These are phyloP conservation scores for Ceratobasidium sp. DNA, from an alignment of 1,284 basidiomycete species.

Conservation along the genomic window DNA sequence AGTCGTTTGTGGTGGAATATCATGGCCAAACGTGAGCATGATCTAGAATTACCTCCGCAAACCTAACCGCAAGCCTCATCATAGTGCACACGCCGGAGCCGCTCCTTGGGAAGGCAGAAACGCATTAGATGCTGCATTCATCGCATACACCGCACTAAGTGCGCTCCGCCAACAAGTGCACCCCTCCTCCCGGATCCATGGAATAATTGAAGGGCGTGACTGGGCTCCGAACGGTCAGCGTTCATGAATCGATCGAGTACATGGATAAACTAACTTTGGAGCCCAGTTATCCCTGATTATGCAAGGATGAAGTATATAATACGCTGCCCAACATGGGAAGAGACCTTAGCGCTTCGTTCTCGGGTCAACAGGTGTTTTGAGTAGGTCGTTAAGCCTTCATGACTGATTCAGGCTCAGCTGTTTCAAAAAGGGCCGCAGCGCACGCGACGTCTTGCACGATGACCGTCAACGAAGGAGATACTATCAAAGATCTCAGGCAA, in stretches of 20 bases:
- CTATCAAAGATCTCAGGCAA: conserved; percentile 66
- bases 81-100: conserved; percentile 73
- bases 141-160: conserved; percentile 77
- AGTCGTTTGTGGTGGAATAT: conserved; percentile 67
- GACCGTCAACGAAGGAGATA: conserved; percentile 53
- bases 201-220: conserved; percentile 65
- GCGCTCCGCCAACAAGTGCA: conserved; percentile 71
- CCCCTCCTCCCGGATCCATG: conserved; percentile 65
- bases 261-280: conserved; percentile 14
- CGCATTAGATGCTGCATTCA: conserved; percentile 82
- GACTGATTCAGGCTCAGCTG: not conserved
- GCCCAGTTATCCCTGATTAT: conserved; percentile 78
- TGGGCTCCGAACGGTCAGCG: conserved; percentile 67
- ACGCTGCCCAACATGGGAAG: conserved; percentile 66
- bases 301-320: conserved; percentile 71
- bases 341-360: conserved; percentile 58
- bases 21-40: conserved; percentile 65
- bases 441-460: conserved; percentile 71
- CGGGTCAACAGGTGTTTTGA: conserved; percentile 68
- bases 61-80: conserved; percentile 7
- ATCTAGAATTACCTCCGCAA: conserved; percentile 25
- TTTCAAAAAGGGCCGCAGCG: conserved; percentile 64
- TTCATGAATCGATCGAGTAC: conserved; percentile 11
- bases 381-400: conserved; percentile 51
- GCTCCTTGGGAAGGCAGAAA: conserved; percentile 85